These are phyloP conservation scores for Eucommia ulmoides DNA, from an alignment of 257 asterid genomes.

Conservation along the genomic window DNA sequence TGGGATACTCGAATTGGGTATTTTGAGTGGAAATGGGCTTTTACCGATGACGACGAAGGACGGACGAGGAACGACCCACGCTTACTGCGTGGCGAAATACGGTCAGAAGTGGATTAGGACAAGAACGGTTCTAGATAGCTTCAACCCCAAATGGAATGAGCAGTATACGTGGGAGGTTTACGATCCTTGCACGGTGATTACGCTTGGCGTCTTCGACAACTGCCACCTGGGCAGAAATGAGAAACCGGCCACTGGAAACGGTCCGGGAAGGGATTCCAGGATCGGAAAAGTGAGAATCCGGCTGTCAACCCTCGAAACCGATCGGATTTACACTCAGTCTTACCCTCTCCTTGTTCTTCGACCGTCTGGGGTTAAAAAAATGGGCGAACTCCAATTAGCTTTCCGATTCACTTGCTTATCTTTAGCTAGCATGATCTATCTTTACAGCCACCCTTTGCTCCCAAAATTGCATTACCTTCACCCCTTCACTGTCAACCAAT, in stretches of 20 bases:
- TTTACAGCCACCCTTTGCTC: conserved; percentile 41
- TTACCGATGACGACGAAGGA: conserved; percentile 9
- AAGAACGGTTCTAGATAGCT: conserved; percentile 37
- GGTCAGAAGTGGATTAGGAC: conserved; percentile 65
- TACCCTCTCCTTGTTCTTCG: conserved; percentile 56
- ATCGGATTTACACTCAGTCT: conserved; percentile 41
- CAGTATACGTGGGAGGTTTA: conserved; percentile 69
- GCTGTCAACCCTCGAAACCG: conserved; percentile 48
- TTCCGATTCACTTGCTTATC: conserved; percentile 50
- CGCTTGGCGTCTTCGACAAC: conserved; percentile 51
- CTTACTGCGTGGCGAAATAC: conserved; percentile 69
- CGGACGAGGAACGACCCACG: conserved; percentile 38
- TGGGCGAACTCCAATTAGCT: conserved; percentile 60
- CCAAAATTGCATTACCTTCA: conserved; percentile 67
- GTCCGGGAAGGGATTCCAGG: conserved; percentile 24
- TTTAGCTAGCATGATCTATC: conserved; percentile 29
- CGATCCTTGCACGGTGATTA: conserved; percentile 57
- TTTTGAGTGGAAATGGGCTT: not conserved
- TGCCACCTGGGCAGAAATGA: conserved; percentile 33
- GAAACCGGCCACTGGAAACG: conserved; percentile 10
- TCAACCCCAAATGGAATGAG: conserved; percentile 57
- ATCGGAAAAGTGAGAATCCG: conserved; percentile 60
- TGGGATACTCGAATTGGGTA: not conserved
- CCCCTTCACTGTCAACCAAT: conserved; percentile 43
- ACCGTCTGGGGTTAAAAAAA: conserved; percentile 47